Evolutionary conservation across 2,329 filamentous ascomycete genomes (phyloP), one percentile per base, ranked within the genome.

Genomic region (Paecilomyces niveus): DNA sequence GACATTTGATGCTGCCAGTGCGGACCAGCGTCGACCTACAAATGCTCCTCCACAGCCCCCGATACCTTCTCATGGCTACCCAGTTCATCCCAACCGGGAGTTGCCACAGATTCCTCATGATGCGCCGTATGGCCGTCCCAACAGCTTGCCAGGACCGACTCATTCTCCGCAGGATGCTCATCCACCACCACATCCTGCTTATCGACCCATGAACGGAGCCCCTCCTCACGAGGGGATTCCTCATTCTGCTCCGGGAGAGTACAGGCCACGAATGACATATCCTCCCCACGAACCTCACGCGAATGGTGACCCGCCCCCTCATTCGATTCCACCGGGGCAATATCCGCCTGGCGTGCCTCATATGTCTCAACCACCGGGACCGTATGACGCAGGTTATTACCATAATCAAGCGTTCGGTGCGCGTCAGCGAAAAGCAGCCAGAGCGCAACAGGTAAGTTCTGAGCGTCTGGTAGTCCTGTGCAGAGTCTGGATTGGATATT

Each of bases 391-490:
- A 1, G 61, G 58, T 24, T 75, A 70, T 58, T 70, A 70, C 52
- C 66, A 65, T 54, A 69, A 64, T 26, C 70, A 70, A 50, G 58
- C 68, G 3, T 69, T 64, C 63, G 65, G 68, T 21, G 65, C 68
- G 18, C 72, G 72, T 11, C 72, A 74, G 58, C 72, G 74, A 21
- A 75, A 74, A 60, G 70, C 74, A 4, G 70, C 72, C 11, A 68
- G 74, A 60, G 74, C 74, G 51, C 69, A 72, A 59, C 74, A 77
- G 72, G 74, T 76, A 67, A 61, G 54, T 24, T 9, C 22, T 26
- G 35, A 45, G 18, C 35, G n/a, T 45, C 35, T 45, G n/a, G 24
- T 54, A 29, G 32, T 29, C 49, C 54, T 39, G 26, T 49, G 11
- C 52, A 13, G 15, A 33, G 6, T 24, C 24, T 50, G 26, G 33